Conservation (phyloP, 495 filamentous ascomycete genomes). For the Neurospora tetraspora region DNA sequence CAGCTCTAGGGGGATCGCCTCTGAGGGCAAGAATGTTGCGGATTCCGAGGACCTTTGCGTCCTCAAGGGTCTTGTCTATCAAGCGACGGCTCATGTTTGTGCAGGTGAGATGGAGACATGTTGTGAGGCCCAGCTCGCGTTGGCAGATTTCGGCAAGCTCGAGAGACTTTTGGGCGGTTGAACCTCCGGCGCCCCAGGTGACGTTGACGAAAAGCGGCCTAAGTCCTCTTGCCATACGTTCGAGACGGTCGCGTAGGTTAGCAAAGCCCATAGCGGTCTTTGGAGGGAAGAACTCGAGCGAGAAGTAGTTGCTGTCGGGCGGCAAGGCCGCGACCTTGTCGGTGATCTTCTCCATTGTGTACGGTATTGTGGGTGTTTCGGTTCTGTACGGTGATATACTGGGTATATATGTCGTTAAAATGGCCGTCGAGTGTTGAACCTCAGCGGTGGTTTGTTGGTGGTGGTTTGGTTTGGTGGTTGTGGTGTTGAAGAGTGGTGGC, state of each 20-base stretch:
- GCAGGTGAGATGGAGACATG: slow-evolving; percentile 91
- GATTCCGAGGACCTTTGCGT: slow-evolving; percentile 87
- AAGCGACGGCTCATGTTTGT: slow-evolving; percentile 89
- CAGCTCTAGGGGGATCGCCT: slow-evolving; percentile 84
- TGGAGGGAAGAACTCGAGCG: slow-evolving; percentile 97
- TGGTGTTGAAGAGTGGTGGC: background rate
- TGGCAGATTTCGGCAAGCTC: slow-evolving; percentile 95
- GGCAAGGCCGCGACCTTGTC: slow-evolving; percentile 92
- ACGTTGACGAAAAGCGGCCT: slow-evolving; percentile 93
- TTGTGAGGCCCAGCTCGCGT: slow-evolving; percentile 80
- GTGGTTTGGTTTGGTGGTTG: background rate
- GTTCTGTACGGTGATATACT: background rate
- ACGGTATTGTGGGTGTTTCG: background rate
- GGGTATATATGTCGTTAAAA: background rate
- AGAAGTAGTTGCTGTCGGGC: slow-evolving; percentile 75
- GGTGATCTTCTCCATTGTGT: slow-evolving; percentile 79
- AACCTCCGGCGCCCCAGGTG: slow-evolving; percentile 95
- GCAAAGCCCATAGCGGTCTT: slow-evolving; percentile 91
- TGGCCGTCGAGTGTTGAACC: background rate
- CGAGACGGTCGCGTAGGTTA: slow-evolving; percentile 84
- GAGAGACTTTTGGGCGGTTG: slow-evolving; percentile 78
- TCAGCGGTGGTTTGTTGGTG: background rate
- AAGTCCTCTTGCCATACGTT: slow-evolving; percentile 86
- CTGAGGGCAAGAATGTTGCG: slow-evolving; percentile 89
- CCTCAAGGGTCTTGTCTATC: slow-evolving; percentile 81